phyloP scores from a whole-genome alignment of 2,329 filamentous ascomycete species.

The Lasiodiplodia hormozganensis region DNA sequence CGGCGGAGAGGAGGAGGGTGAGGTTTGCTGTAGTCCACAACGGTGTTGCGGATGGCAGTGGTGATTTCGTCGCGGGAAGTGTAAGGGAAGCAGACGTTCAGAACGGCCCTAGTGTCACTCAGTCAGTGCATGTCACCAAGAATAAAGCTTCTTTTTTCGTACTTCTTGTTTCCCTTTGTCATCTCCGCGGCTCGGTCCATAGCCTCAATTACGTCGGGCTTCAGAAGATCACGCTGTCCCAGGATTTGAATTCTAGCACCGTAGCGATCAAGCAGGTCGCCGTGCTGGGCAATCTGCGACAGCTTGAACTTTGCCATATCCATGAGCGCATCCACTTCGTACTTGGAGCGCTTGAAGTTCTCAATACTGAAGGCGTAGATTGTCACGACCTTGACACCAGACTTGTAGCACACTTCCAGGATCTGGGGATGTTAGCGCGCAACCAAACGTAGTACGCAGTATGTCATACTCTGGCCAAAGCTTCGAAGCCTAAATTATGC shows the following conservation, averaged over 20 bases:
- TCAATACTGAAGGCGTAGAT: slow-evolving; percentile 99
- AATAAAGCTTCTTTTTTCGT: slow-evolving; percentile 33
- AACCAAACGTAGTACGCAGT: slow-evolving; percentile 2
- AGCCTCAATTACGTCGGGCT: slow-evolving; percentile 85
- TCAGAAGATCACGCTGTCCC: slow-evolving; percentile 82
- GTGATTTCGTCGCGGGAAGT: slow-evolving; percentile 96
- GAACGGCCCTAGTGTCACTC: slow-evolving; percentile 58
- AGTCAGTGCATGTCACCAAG: background rate
- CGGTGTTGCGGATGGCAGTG: slow-evolving; percentile 83
- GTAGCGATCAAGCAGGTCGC: slow-evolving; percentile 90
- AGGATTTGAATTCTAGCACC: slow-evolving; percentile 86
- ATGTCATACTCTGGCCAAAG: slow-evolving; percentile 75
- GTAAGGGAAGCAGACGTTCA: slow-evolving; percentile 98
- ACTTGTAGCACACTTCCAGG: slow-evolving; percentile 97
- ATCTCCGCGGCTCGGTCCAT: slow-evolving; percentile 85
- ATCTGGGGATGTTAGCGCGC: slow-evolving; percentile 58
- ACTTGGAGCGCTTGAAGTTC: slow-evolving; percentile 96
- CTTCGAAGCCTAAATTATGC: slow-evolving; percentile 94
- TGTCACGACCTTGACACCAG: slow-evolving; percentile 93
- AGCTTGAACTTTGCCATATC: slow-evolving; percentile 96
- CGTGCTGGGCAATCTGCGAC: slow-evolving; percentile 88
- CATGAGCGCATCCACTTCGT: slow-evolving; percentile 97
- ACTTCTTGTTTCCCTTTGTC: slow-evolving; percentile 87
- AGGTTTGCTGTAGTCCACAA: slow-evolving; percentile 82
- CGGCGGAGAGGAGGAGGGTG: slow-evolving; percentile 64